Conservation (phyloP, 108 stramenopile species). For the Fistulifera pelliculosa region DNA sequence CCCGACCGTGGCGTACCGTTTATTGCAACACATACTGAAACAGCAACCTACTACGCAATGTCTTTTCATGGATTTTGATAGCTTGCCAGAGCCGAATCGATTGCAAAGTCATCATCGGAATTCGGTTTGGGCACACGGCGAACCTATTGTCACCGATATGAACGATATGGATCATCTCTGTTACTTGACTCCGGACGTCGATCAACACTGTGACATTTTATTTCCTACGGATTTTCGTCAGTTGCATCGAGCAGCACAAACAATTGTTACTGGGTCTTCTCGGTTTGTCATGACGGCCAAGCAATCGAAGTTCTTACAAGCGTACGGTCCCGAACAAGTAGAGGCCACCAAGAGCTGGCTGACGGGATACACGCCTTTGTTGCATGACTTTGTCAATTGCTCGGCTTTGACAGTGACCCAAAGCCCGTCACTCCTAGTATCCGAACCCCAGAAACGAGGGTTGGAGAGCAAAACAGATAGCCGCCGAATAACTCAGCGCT, state of each 20-base stretch:
- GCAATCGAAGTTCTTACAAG: constrained; percentile 58
- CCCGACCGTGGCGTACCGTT: constrained; percentile 62
- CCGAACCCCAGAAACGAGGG: background rate
- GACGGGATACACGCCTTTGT: constrained; percentile 69
- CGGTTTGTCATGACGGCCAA: constrained; percentile 45
- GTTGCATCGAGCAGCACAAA: constrained; percentile 28
- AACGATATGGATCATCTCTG: constrained; percentile 48
- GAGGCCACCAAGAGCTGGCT: constrained; percentile 62
- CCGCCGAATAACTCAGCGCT: background rate
- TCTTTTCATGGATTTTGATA: constrained; percentile 78
- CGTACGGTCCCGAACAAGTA: constrained; percentile 50
- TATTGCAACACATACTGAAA: constrained; percentile 37
- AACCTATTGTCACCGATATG: constrained; percentile 76
- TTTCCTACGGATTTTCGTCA: constrained; percentile 72
- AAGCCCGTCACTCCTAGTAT: background rate
- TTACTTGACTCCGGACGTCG: constrained; percentile 25
- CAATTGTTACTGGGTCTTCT: constrained; percentile 2
- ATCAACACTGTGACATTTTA: constrained; percentile 58
- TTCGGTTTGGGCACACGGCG: constrained; percentile 31
- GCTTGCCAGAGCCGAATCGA: constrained; percentile 32
- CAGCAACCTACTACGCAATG: constrained; percentile 49
- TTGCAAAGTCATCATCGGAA: constrained; percentile 1
- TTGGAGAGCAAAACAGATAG: background rate
- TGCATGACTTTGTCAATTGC: constrained; percentile 76
- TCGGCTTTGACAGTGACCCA: constrained; percentile 48